Conservation (phyloP, 495 filamentous ascomycete genomes). For the Daldinia caldariorum region DNA sequence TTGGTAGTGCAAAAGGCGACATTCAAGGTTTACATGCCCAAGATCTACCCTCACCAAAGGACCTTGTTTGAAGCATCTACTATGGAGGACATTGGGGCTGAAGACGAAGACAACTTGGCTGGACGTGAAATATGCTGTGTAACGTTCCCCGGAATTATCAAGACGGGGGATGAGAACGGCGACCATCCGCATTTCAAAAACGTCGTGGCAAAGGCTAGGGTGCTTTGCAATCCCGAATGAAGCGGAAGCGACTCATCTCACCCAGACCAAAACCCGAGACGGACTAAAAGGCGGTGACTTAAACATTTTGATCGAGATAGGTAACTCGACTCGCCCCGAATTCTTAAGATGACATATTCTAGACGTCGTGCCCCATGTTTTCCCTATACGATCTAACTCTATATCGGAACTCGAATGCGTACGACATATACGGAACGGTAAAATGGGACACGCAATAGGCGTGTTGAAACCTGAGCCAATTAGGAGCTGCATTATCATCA, state of each 20-base stretch:
- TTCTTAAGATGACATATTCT: conserved; percentile 13
- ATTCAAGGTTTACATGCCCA: conserved; percentile 62
- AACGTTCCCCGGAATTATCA: conserved; percentile 64
- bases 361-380: conserved; percentile 33
- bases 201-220: conserved; percentile 64
- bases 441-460: conserved; percentile 28
- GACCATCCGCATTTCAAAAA: conserved; percentile 62
- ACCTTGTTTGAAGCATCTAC: conserved; percentile 59
- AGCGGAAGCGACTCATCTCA: conserved; percentile 34
- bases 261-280: conserved; percentile 8
- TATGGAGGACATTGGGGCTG: conserved; percentile 68
- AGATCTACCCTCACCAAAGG: conserved; percentile 58
- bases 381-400: conserved; percentile 25
- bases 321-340: conserved; percentile 8
- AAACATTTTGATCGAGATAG: conserved; percentile 34
- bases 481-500: conserved; percentile 4
- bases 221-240: conserved; percentile 62
- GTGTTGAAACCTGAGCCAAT: conserved; percentile 3
- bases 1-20: conserved; percentile 64
- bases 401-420: conserved; percentile 31
- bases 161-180: conserved; percentile 65
- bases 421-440: conserved; percentile 22
- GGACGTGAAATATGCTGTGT: conserved; percentile 59
- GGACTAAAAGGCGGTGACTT: conserved; percentile 37
- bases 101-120: conserved; percentile 60